These are phyloP conservation scores for Chaetomium tenue DNA, from an alignment of 495 filamentous ascomycete genomes.

Conservation along the genomic window DNA sequence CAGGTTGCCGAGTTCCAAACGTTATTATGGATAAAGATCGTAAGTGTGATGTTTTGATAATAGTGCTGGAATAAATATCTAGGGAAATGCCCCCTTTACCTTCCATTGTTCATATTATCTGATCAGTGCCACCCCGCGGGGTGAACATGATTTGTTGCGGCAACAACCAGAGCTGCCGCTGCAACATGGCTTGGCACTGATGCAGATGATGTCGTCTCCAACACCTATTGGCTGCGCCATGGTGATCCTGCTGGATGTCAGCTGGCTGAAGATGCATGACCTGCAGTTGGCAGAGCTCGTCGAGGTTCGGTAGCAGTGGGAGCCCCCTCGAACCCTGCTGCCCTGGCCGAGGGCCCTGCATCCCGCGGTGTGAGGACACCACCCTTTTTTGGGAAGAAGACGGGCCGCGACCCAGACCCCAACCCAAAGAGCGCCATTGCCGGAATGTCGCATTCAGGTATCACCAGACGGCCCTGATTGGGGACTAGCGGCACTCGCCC, in stretches of 20 bases:
- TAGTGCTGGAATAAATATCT: too few species aligned
- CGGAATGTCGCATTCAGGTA: conserved; percentile 15
- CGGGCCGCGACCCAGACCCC: background rate
- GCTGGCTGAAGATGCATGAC: background rate
- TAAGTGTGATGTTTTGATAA: too few species aligned
- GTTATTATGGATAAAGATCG: too few species aligned
- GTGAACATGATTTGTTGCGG: too few species aligned
- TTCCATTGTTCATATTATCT: too few species aligned
- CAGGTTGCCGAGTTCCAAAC: too few species aligned
- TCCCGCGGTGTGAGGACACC: background rate
- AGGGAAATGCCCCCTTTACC: too few species aligned
- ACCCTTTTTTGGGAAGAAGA: background rate
- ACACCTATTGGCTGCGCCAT: background rate
- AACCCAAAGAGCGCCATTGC: background rate
- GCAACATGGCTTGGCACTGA: background rate
- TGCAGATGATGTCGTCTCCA: background rate
- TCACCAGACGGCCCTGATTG: conserved; percentile 4
- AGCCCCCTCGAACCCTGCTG: background rate
- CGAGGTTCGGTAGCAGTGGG: background rate
- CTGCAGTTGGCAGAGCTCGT: background rate
- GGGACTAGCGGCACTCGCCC: background rate
- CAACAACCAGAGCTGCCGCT: background rate
- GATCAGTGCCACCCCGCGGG: too few species aligned
- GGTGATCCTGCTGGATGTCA: background rate
- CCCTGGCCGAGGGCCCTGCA: background rate